Evolutionary conservation across 2,329 filamentous ascomycete species (phyloP), one percentile per base, ranked within the genome.

Genomic region (Microsporum audouinii): DNA sequence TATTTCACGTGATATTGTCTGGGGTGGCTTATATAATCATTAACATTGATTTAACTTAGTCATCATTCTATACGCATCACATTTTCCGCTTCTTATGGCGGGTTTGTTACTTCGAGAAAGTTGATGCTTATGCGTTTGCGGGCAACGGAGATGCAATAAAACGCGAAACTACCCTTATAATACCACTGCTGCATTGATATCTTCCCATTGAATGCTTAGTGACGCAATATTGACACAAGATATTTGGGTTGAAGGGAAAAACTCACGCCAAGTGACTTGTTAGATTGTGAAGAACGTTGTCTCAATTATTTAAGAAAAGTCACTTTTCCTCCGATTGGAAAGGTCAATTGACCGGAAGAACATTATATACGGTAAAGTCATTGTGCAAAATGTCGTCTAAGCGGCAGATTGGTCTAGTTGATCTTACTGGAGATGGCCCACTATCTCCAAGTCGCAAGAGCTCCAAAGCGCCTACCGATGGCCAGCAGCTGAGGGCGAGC

Each of bases 401-500:
- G 38, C 62, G 62, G 47, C 60, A 56, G 41, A 31, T 58, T 27
- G n/a, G 45, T 34, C 66, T 68, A 12, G 65, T 72, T 23, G 68
- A 72, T 57, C 66, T 72, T 8, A 72, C 68, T 14, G 62, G 61
- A 31, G 67, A 71, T 55, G 31, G n/a, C 2, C 12, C 17, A 17
- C 33, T 31, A 5, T 12, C 33, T n/a, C 5, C 51, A 29, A 58
- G 63, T 27, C 56, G 56, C 5, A 58, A 43, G 39, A 58, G 14
- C 2, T 1, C 36, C 3, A 58, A 45, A 36, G 39, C 53, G 1
- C 57, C 47, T 39, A 41, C 8, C 29, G n/a, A 45, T 31, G 69
- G 66, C 3, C 67, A 71, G 60, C 69, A 68, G 36, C 67, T 73
- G 61, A 69, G 70, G 2, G 62, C 71, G 63, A 60, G 63, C 6